phyloP scores from a whole-genome alignment of 1,139 yeast genomes.

The Magnusiomyces tetraspermus region DNA sequence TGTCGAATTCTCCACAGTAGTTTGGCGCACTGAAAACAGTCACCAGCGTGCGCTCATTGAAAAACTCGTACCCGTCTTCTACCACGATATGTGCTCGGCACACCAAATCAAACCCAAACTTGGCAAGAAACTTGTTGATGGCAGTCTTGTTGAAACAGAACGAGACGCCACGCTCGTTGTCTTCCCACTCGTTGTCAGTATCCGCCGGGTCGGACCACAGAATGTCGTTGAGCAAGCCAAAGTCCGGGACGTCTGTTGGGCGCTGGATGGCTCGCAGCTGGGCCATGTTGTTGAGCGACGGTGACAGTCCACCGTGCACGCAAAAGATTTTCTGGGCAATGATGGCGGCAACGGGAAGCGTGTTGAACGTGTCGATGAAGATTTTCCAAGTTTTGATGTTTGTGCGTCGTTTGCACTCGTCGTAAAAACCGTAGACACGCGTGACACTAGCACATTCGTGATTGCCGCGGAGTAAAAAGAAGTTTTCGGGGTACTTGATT shows the following conservation, averaged over 20 bases:
- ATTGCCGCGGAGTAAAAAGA: slow-evolving; percentile 83
- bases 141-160: slow-evolving; percentile 92
- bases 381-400: slow-evolving; percentile 89
- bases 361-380: slow-evolving; percentile 88
- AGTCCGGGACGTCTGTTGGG: slow-evolving; percentile 96
- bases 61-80: slow-evolving; percentile 96
- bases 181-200: slow-evolving; percentile 94
- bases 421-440: slow-evolving; percentile 91
- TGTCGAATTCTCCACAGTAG: slow-evolving; percentile 96
- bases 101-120: slow-evolving; percentile 87
- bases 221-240: slow-evolving; percentile 82
- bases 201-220: slow-evolving; percentile 98
- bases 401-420: slow-evolving; percentile 91
- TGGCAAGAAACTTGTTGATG: slow-evolving; percentile 75
- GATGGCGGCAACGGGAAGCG: slow-evolving; percentile 89
- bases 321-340: slow-evolving; percentile 95
- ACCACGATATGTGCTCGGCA: slow-evolving; percentile 99
- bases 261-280: slow-evolving; percentile 85
- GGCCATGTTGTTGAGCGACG: slow-evolving; percentile 81
- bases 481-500: slow-evolving; percentile 93
- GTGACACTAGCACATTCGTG: slow-evolving; percentile 97
- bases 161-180: slow-evolving; percentile 90
- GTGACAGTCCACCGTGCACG: slow-evolving; percentile 95
- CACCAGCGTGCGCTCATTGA: slow-evolving; percentile 84
- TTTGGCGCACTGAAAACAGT: slow-evolving; percentile 96